Conservation (phyloP, 306 rosid genomes). For the Hippophae tibetana region DNA sequence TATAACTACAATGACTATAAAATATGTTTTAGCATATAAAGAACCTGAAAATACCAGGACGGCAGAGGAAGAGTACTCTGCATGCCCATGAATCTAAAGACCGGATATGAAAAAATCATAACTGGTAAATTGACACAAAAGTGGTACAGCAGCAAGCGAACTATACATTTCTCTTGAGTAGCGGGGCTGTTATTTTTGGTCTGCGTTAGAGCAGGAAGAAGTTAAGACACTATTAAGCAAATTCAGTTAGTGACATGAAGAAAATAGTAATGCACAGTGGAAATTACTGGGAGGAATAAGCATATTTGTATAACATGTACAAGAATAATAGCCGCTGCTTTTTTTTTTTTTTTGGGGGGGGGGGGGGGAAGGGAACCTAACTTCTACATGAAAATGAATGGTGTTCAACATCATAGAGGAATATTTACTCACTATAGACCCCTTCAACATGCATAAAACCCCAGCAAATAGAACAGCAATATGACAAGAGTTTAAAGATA, state of each 20-base stretch:
- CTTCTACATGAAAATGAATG: too few relatives aligned
- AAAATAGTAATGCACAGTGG: too few relatives aligned
- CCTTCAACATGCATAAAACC: too few relatives aligned
- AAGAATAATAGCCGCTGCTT: too few relatives aligned
- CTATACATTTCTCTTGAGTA: constrained; percentile 86
- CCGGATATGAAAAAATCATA: constrained; percentile 72
- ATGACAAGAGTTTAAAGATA: too few relatives aligned
- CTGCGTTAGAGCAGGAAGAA: constrained; percentile 38
- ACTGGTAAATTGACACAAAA: constrained; percentile 89
- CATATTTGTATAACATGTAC: too few relatives aligned
- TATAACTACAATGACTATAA: constrained; percentile 1
- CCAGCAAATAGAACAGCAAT: too few relatives aligned
- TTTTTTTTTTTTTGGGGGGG: too few relatives aligned
- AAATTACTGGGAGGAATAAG: too few relatives aligned
- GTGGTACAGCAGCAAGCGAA: constrained; percentile 73
- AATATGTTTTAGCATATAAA: constrained; percentile 35
- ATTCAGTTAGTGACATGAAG: neutral
- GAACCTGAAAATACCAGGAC: constrained; percentile 93
- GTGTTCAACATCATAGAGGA: too few relatives aligned
- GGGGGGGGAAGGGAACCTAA: too few relatives aligned
- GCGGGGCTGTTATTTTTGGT: constrained; percentile 74
- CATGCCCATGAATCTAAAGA: constrained; percentile 91
- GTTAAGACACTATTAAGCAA: constrained; percentile 10
- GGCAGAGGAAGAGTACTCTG: constrained; percentile 81
- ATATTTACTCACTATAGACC: too few relatives aligned